Conservation (phyloP, 2,329 filamentous ascomycete species). For the Thermoascus crustaceus region DNA sequence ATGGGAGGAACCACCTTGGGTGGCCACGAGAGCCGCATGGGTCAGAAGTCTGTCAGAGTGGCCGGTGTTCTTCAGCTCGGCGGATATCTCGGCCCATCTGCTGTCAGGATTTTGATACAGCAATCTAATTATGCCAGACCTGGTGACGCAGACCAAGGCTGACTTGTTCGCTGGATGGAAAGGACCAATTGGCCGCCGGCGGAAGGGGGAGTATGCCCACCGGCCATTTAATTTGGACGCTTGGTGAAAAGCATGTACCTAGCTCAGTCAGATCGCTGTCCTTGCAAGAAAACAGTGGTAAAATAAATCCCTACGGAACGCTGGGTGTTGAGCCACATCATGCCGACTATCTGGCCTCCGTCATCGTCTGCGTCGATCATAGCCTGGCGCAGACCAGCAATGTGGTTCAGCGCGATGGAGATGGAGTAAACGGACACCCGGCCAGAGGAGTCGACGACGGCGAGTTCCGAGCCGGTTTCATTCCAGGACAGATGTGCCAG, state of each 20-base stretch:
- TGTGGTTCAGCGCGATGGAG: constrained; percentile 63
- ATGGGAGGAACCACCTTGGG: constrained; percentile 53
- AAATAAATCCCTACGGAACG: constrained; percentile 43
- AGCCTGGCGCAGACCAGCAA: constrained; percentile 54
- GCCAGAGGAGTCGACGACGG: constrained; percentile 71
- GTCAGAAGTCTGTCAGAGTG: constrained; percentile 69
- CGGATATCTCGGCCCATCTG: constrained; percentile 61
- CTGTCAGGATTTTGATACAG: constrained; percentile 68
- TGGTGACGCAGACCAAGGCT: constrained; percentile 68
- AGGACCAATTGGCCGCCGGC: constrained; percentile 60
- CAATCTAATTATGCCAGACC: constrained; percentile 64
- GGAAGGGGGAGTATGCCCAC: constrained; percentile 63
- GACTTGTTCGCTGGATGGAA: constrained; percentile 61
- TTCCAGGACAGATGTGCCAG: constrained; percentile 81
- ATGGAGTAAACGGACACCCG: constrained; percentile 68
- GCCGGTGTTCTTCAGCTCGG: constrained; percentile 66
- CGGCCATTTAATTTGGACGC: constrained; percentile 53
- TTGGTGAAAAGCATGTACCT: constrained; percentile 44
- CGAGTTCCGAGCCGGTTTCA: constrained; percentile 67
- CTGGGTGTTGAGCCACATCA: constrained; percentile 70
- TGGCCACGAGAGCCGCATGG: constrained; percentile 67
- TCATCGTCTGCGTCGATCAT: constrained; percentile 65
- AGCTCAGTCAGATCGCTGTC: not conserved
- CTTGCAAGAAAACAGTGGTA: not conserved
- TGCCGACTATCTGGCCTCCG: constrained; percentile 67